These are phyloP conservation scores for Fusarium nematophilum DNA, from an alignment of 2,329 filamentous ascomycete genomes.

Conservation along the genomic window DNA sequence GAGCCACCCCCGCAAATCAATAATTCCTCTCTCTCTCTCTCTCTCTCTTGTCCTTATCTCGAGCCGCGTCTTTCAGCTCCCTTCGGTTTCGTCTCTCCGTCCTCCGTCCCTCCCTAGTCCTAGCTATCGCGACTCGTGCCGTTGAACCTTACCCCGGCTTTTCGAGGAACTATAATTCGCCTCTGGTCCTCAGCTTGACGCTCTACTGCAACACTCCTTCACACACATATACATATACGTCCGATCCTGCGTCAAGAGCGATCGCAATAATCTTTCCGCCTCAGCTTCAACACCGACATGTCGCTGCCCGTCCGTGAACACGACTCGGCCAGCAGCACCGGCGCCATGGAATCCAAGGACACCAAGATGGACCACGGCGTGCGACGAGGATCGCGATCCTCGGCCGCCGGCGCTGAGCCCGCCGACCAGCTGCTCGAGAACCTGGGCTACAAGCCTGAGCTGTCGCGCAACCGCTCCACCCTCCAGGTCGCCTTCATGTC, in stretches of 20 bases:
- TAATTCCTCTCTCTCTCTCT: slow-evolving; percentile 3
- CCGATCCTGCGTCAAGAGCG: too few species aligned
- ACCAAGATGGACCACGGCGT: too few species aligned
- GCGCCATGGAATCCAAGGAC: slow-evolving; percentile 33
- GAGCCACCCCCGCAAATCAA: not conserved
- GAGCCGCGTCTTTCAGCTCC: slow-evolving; percentile 16
- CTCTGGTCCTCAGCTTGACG: too few species aligned
- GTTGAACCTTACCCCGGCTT: too few species aligned
- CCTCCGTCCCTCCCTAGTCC: too few species aligned
- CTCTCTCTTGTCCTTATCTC: not conserved
- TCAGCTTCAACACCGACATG: slow-evolving; percentile 10
- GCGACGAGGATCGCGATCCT: slow-evolving; percentile 41
- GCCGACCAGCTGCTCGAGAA: not conserved
- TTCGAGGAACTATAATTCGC: too few species aligned
- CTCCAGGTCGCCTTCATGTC: slow-evolving; percentile 24
- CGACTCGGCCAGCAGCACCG: slow-evolving; percentile 35
- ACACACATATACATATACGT: too few species aligned
- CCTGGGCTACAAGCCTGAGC: slow-evolving; percentile 15
- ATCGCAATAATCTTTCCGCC: too few species aligned
- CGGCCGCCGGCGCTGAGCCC: slow-evolving; percentile 43
- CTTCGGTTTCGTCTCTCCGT: too few species aligned
- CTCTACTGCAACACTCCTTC: too few species aligned
- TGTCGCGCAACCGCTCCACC: slow-evolving; percentile 14
- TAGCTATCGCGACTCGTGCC: too few species aligned
- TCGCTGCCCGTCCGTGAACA: slow-evolving; percentile 35